Evolutionary conservation across 2,329 filamentous ascomycete genomes (phyloP).

Genomic region (Penicillium frequentans): DNA sequence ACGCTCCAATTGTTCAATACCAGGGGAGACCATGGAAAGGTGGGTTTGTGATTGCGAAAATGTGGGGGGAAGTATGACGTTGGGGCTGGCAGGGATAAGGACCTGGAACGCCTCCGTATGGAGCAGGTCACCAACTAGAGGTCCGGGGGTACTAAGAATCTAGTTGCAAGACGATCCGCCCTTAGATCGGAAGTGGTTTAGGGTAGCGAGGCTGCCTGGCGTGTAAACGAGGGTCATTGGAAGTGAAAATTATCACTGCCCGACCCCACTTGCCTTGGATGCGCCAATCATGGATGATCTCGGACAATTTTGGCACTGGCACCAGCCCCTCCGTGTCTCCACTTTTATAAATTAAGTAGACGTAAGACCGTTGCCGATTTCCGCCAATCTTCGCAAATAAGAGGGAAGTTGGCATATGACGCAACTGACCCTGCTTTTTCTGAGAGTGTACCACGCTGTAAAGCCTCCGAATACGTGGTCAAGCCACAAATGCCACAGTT

Average conservation of each 20-base stretch:
- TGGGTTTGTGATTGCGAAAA: background rate
- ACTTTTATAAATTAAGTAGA: conserved; percentile 28
- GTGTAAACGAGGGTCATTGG: background rate
- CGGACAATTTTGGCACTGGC: conserved; percentile 9
- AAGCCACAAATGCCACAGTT: background rate
- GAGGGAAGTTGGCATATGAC: conserved; percentile 18
- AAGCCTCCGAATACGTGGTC: background rate
- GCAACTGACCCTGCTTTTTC: conserved; percentile 12
- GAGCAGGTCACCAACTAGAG: background rate
- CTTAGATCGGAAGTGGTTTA: background rate
- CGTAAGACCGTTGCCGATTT: conserved; percentile 19
- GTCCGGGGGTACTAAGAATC: background rate
- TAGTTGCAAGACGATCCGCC: background rate
- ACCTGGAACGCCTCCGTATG: conserved; percentile 4
- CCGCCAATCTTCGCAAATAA: background rate
- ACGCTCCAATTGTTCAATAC: background rate
- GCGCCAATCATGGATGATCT: conserved; percentile 7
- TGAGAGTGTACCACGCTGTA: background rate
- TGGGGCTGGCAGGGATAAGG: conserved; percentile 5
- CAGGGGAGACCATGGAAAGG: background rate
- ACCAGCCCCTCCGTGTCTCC: conserved; percentile 2
- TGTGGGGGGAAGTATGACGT: conserved; percentile 17
- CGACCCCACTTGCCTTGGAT: background rate
- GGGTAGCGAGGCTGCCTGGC: background rate
- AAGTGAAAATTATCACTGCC: background rate